Evolutionary conservation across 495 filamentous ascomycete species (phyloP), one percentile per base, ranked within the genome.

Genomic region (Talaromyces borbonicus): DNA sequence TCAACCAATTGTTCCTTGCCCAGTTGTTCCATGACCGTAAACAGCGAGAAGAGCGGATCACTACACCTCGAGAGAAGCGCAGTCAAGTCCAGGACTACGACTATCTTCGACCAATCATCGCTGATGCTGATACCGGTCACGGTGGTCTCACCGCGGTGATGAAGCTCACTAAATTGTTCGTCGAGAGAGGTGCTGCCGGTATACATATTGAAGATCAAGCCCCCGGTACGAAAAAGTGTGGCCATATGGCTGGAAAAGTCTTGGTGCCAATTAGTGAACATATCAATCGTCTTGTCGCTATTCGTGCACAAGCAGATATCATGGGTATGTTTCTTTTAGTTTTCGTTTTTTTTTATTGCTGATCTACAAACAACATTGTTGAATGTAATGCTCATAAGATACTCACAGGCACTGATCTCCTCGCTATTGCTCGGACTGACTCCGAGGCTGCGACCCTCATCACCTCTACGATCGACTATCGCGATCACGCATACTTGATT

Each of bases 21-120:
- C 93, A 98, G 66, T 84, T 96, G 46, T 98, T 98, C 81, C 92
- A 98, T 67, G 93, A 98, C 75, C 85, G 92, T 54, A 98, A 98
- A 68, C 92, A 98, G 63, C 84, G 92, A 41, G 86, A 96, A 66
- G 92, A 96, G 62, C 88, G 92, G 44, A 65, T 97, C 27, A 83
- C 79, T 25, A 84, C 80, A 4, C 83, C 90, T 8, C 80, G 82
- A 55, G 68, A 77, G 15, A 71, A 87, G 57, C 85, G 92, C 26
- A 57, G 63, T 53, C 85, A 78, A 33, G 70, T 94, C 40, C 76
- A 84, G 50, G 90, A 92, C 61, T 75, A 85, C 53, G 92, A 98
- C 68, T 98, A 89, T 69, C 82, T 98, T 16, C 82, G 92, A 9
- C 92, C 92, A 51, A 93, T 98, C 63, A 82, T 98, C 56, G 92